Evolutionary conservation across 2,329 filamentous ascomycete species (phyloP).

Genomic region (Pseudogymnoascus sp.): DNA sequence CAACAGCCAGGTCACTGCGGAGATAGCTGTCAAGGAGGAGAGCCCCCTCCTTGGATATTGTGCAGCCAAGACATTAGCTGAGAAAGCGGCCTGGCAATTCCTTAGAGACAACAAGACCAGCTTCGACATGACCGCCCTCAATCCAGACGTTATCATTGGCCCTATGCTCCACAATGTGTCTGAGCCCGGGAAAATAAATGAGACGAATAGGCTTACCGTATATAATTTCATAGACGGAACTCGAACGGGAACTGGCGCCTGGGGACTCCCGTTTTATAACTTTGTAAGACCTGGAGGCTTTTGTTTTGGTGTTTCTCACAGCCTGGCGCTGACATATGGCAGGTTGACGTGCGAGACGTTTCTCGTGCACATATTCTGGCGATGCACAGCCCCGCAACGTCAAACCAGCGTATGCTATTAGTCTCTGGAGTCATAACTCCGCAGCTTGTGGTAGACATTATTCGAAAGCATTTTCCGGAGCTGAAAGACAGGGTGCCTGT

Average conservation of each 20-base stretch:
- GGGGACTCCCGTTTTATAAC: constrained; percentile 13
- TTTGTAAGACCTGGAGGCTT: constrained; percentile 16
- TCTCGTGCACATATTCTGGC: constrained; percentile 55
- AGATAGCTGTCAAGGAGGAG: constrained; percentile 32
- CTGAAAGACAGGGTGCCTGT: constrained; percentile 39
- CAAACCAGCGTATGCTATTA: constrained; percentile 53
- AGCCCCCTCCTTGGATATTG: constrained; percentile 36
- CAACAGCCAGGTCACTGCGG: constrained; percentile 11
- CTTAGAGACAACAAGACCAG: constrained; percentile 41
- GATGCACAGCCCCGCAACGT: constrained; percentile 45
- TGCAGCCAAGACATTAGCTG: constrained; percentile 56
- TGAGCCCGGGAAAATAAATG: constrained; percentile 55
- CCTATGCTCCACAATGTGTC: constrained; percentile 55
- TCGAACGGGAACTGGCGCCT: constrained; percentile 32
- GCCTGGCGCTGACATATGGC: constrained; percentile 28
- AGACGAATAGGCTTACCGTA: constrained; percentile 54
- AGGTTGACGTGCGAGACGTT: constrained; percentile 53
- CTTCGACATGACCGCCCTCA: constrained; percentile 53
- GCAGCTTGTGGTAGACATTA: constrained; percentile 45
- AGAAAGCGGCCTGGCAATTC: constrained; percentile 57
- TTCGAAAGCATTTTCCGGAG: constrained; percentile 45
- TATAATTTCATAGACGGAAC: constrained; percentile 42
- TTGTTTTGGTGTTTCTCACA: constrained; percentile 32
- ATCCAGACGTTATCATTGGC: constrained; percentile 53
- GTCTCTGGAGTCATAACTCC: constrained; percentile 52